Percentiles rank a stretch among this genome's conserved stretches.
Conservation (phyloP, 768 basidiomycete species). For the Xerocomus spinulosus region DNA sequence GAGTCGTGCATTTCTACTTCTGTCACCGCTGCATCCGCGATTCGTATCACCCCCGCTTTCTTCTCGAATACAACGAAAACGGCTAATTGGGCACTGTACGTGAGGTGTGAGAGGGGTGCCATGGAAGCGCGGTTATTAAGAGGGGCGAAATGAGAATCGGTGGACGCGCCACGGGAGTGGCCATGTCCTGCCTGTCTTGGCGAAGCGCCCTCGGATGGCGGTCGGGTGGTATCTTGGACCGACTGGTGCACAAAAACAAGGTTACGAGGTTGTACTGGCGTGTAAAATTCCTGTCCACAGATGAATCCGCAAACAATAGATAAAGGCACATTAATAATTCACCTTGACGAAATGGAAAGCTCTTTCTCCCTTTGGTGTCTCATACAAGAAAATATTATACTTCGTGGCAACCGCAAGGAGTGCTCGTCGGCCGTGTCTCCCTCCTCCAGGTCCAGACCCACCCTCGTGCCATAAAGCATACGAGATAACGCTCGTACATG, state of each 20-base stretch:
- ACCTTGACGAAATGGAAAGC: slow-evolving; percentile 81
- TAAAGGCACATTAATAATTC: neutral
- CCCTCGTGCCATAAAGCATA: slow-evolving; percentile 71
- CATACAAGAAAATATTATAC: slow-evolving; percentile 66
- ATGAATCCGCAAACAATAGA: neutral
- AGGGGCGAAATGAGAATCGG: slow-evolving; percentile 33
- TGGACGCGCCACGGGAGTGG: slow-evolving; percentile 43
- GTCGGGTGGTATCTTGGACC: slow-evolving; percentile 48
- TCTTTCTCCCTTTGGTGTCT: slow-evolving; percentile 77
- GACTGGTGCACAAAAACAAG: slow-evolving; percentile 69
- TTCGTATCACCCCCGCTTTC: slow-evolving; percentile 78
- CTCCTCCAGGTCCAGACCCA: slow-evolving; percentile 39
- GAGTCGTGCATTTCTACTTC: slow-evolving; percentile 63
- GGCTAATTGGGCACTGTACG: slow-evolving; percentile 67
- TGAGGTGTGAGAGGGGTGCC: slow-evolving; percentile 33
- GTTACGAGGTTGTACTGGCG: slow-evolving; percentile 61
- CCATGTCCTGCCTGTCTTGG: slow-evolving; percentile 21
- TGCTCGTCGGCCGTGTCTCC: slow-evolving; percentile 41
- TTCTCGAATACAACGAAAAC: slow-evolving; percentile 86
- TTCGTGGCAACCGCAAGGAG: slow-evolving; percentile 76
- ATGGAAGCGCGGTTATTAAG: slow-evolving; percentile 23
- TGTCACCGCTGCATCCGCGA: slow-evolving; percentile 75
- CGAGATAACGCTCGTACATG: slow-evolving; percentile 51
- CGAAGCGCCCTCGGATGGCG: slow-evolving; percentile 37
- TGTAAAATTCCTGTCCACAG: slow-evolving; percentile 72